Percentiles rank a stretch among this genome's conserved stretches.
phyloP scores from a whole-genome alignment of 768 basidiomycete species.

The Sarcodon aspratus region DNA sequence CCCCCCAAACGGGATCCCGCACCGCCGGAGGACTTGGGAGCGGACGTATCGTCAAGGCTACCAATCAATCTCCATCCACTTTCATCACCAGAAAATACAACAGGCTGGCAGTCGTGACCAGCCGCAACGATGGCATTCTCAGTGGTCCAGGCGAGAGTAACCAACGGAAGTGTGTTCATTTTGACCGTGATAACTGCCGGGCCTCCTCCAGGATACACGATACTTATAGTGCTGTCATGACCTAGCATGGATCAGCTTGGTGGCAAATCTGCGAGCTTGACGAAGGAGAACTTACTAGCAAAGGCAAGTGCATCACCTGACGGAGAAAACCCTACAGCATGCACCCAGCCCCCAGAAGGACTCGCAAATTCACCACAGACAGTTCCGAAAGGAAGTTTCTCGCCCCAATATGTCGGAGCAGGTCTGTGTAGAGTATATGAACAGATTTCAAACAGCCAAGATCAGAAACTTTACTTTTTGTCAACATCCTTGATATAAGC shows the following conservation, averaged over 20 bases:
- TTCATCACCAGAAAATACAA: conserved; percentile 69
- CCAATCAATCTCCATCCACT: conserved; percentile 72
- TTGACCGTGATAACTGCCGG: conserved; percentile 66
- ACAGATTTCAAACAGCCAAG: not conserved
- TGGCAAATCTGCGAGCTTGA: not conserved
- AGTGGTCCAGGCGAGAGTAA: conserved; percentile 78
- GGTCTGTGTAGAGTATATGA: conserved; percentile 40
- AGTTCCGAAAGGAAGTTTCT: conserved; percentile 95
- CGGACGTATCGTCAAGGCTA: conserved; percentile 75
- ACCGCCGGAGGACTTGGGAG: conserved; percentile 27
- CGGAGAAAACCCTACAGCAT: conserved; percentile 91
- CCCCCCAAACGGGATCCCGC: conserved; percentile 6
- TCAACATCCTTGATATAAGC: conserved; percentile 99
- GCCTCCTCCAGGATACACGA: conserved; percentile 77
- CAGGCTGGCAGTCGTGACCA: conserved; percentile 95
- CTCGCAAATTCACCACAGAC: conserved; percentile 89
- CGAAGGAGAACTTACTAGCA: conserved; percentile 52
- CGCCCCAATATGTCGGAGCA: conserved; percentile 89
- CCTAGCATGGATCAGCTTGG: conserved; percentile 33
- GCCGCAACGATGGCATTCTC: conserved; percentile 82
- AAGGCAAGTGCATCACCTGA: conserved; percentile 93
- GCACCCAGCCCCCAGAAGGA: conserved; percentile 94
- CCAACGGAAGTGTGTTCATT: conserved; percentile 67
- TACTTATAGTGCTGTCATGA: conserved; percentile 87
- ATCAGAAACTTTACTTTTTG: conserved; percentile 48